Evolutionary conservation across 441 rosid species (phyloP), one percentile per base, ranked within the genome.

Genomic region (Erysimum cheiri): DNA sequence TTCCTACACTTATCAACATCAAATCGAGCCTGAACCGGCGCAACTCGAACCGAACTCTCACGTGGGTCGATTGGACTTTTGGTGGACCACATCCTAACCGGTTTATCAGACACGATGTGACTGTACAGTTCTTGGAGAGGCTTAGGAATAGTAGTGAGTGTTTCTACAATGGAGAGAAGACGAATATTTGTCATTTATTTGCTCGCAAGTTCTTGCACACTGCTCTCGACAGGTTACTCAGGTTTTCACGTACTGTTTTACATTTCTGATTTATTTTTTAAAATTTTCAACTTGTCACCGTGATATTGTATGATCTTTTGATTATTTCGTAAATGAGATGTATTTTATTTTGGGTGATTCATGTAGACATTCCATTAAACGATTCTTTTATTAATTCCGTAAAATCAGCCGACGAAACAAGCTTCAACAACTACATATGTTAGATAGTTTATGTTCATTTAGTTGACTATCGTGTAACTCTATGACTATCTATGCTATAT

Each of bases 11-110:
- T 11, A 82, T 86, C 28, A 71, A 67, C 56, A 79, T 77, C 50
- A 83, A 73, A 36, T 69, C 57, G 2, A 61, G 70, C 63, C 77
- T 75, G 4, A 71, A 71, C 61, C 43, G 37, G 12, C 82, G 69
- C 76, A 94, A 85, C 63, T 77, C 97, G 5, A 92, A 94, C 69
- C 75, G 91, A 79, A 92, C 81, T 5, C 64, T 94, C 66, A 92
- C 98, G 9, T 88, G 91, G 93, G 98, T 90, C 4, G 98, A 94
- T 40, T 94, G 99, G 99, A 80, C 92, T 0, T 55, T 43, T 48
- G 94, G 92, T 3, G 98, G 97, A 4, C 87, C 96, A 0, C 98
- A 93, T 14, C 99, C 99, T 0, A 67, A 77, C 0, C 78, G 87
- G 68, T 90, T 84, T 28, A 5, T 68, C 4, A 80, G 98, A 65